These are phyloP conservation scores for Brasilioporus rufonigricans DNA, from an alignment of 768 basidiomycete species.

Conservation along the genomic window DNA sequence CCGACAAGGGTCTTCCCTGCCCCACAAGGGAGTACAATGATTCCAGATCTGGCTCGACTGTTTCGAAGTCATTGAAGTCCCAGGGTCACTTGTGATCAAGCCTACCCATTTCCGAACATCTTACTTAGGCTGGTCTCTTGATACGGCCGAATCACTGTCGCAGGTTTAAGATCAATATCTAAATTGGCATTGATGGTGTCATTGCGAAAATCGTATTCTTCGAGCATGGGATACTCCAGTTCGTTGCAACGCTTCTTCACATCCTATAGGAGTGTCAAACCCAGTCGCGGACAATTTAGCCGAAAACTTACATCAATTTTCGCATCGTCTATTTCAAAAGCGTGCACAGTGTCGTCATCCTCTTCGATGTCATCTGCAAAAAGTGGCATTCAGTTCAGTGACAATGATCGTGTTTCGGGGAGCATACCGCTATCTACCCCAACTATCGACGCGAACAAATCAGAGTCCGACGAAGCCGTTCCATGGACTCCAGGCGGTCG, in stretches of 20 bases:
- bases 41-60: slow-evolving; percentile 95
- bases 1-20: slow-evolving; percentile 99
- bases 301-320: slow-evolving; percentile 79
- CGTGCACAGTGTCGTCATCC: slow-evolving; percentile 95
- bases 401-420: background rate
- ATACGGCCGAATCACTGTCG: slow-evolving; percentile 95
- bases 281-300: background rate
- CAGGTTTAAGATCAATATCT: slow-evolving; percentile 97
- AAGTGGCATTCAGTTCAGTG: background rate
- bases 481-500: slow-evolving; percentile 30
- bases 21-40: slow-evolving; percentile 97
- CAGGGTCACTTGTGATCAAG: background rate
- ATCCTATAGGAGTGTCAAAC: slow-evolving; percentile 49
- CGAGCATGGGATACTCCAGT: slow-evolving; percentile 95
- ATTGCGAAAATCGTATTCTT: slow-evolving; percentile 99
- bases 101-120: slow-evolving; percentile 99
- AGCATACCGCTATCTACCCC: slow-evolving; percentile 83
- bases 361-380: slow-evolving; percentile 89
- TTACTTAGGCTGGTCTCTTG: slow-evolving; percentile 98
- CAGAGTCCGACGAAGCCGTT: slow-evolving; percentile 51
- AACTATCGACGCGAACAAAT: slow-evolving; percentile 94
- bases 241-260: slow-evolving; percentile 97
- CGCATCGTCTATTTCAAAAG: slow-evolving; percentile 92
- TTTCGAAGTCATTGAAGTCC: slow-evolving; percentile 8
- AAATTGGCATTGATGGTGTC: slow-evolving; percentile 95